A percentile compares a stretch with the other conserved stretches of the same genome.
Evolutionary conservation across 2,329 filamentous ascomycete species (phyloP).

Genomic region (Tolypocladium nubicola): DNA sequence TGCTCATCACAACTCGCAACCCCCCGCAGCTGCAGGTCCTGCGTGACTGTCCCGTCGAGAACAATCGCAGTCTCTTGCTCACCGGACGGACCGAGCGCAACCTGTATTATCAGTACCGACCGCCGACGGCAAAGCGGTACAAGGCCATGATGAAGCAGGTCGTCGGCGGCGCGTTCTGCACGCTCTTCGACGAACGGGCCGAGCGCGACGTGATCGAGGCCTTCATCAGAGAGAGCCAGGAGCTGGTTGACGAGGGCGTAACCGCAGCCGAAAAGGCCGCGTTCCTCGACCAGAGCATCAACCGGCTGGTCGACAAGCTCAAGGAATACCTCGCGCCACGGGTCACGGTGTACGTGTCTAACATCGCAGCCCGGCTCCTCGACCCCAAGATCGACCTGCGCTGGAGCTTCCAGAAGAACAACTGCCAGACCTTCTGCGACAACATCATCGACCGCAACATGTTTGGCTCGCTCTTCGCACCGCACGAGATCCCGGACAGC

Average conservation of each 20-base stretch:
- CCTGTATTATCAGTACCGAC: constrained; percentile 8
- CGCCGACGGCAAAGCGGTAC: constrained; percentile 16
- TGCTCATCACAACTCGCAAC: constrained; percentile 14
- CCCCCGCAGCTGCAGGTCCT: constrained; percentile 12
- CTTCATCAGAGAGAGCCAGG: constrained; percentile 13
- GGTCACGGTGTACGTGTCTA: constrained; percentile 18
- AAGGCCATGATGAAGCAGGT: constrained; percentile 30
- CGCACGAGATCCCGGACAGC: background rate
- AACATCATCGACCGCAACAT: constrained; percentile 18
- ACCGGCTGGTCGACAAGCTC: constrained; percentile 10
- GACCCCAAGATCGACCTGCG: constrained; percentile 13
- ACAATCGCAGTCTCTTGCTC: constrained; percentile 11
- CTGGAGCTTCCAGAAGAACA: constrained; percentile 23
- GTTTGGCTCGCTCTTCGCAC: constrained; percentile 17
- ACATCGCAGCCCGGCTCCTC: constrained; percentile 17
- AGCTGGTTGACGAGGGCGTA: constrained; percentile 11
- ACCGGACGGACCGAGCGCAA: constrained; percentile 7
- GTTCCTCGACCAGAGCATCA: constrained; percentile 5
- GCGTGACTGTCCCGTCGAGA: constrained; percentile 9
- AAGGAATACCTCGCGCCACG: constrained; percentile 12
- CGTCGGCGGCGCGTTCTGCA: constrained; percentile 23
- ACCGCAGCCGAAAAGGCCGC: constrained; percentile 4
- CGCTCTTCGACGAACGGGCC: constrained; percentile 10
- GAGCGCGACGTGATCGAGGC: constrained; percentile 17
- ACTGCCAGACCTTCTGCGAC: constrained; percentile 27